Base-by-base conservation (phyloP, 495 filamentous ascomycete species). In the Penicillium goetzii region DNA sequence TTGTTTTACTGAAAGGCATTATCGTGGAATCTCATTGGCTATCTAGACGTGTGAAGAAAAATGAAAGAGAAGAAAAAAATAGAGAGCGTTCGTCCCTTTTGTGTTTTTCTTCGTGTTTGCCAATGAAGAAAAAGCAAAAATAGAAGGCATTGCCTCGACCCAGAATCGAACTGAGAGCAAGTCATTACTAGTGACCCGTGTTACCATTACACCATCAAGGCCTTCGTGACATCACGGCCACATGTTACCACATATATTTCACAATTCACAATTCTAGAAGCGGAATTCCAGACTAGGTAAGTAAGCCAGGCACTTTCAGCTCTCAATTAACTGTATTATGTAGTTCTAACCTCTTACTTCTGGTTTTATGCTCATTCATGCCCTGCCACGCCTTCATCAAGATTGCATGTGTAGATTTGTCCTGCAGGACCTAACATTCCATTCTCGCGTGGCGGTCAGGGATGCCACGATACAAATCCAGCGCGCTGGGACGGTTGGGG, bases 361-460 rank as follows among this genome's bases (percentile, higher is more conserved):
- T 9, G 17, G 1, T 43, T 21, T 19, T 43, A n/a, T 43, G 6
- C 41, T 43, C n/a, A 19, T 43, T 11, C 7, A 19, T 19, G 17
- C 40, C 17, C 43, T 49, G 19, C 4, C 21, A 25, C 4, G 12
- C 10, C 43, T 7, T 21, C 43, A 49, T n/a, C 10, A 25, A 25
- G 23, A 26, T 26, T 49, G 19, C 45, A 49, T 49, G 25, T 26
- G 45, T 49, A 19, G 19, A 5, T 25, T 8, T 49, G 41, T 38
- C 49, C 45, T 69, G 63, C 67, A 69, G 50, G 26, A 63, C 12
- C 11, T 36, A 25, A 56, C 58, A 53, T 47, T 33, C 63, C 21
- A 25, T 25, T 59, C 45, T 73, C 66, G 68, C 72, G 58, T 71
- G 74, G 68, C 68, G 61, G 62, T 68, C 72, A 76, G 68, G 69